These are phyloP conservation scores for Ajuga reptans DNA, from an alignment of 305 asterid genomes.

Conservation along the genomic window DNA sequence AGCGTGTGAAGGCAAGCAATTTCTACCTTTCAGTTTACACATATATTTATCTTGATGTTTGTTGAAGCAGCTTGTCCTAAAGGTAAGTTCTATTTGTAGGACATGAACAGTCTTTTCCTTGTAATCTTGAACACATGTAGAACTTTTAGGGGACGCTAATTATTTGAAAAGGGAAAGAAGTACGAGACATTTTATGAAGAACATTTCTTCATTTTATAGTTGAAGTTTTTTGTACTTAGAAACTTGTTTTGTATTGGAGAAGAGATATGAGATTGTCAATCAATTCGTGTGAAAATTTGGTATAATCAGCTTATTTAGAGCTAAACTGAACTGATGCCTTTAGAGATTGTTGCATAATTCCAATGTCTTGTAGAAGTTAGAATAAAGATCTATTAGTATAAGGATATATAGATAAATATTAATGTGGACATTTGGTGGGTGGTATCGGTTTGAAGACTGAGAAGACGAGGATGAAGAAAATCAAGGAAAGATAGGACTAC, in stretches of 20 bases:
- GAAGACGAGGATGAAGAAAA: not conserved
- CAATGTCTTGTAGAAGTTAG: not conserved
- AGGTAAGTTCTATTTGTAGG: not conserved
- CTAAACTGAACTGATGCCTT: not conserved
- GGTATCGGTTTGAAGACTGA: not conserved
- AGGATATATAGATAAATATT: too few species aligned
- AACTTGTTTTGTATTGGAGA: not conserved
- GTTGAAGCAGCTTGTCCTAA: not conserved
- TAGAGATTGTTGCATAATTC: not conserved
- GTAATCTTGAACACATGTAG: not conserved
- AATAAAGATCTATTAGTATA: too few species aligned
- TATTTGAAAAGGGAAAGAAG: not conserved
- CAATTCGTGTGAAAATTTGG: not conserved
- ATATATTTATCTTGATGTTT: not conserved
- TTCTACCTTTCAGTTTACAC: not conserved
- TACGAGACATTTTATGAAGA: not conserved
- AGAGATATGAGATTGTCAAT: not conserved
- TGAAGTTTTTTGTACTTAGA: not conserved
- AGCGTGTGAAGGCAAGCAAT: conserved; percentile 64
- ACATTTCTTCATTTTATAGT: not conserved
- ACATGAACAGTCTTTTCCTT: not conserved
- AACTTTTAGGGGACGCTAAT: not conserved
- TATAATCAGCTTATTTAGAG: not conserved
- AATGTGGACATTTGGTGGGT: not conserved
- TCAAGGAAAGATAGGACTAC: not conserved